These are phyloP conservation scores for Myxozyma monticola DNA, from an alignment of 805 yeast species.

Conservation along the genomic window DNA sequence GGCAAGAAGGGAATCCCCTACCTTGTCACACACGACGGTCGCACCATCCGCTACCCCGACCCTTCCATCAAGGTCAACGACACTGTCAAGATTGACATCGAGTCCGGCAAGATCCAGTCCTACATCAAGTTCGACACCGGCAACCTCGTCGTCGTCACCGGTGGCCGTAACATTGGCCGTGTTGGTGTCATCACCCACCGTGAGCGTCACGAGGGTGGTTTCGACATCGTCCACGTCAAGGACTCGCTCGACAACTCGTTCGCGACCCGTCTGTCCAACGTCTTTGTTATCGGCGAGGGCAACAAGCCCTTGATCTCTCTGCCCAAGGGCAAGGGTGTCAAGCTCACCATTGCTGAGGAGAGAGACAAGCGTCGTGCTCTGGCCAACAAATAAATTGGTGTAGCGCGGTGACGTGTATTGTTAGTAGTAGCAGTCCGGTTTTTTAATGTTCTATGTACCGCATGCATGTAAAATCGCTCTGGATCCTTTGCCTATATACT, in stretches of 20 bases:
- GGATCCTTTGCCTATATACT: not conserved
- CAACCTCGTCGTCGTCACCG: slow-evolving; percentile 87
- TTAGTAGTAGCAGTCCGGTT: not conserved
- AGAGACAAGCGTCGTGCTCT: slow-evolving; percentile 94
- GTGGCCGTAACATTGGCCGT: slow-evolving; percentile 99
- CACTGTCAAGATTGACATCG: slow-evolving; percentile 95
- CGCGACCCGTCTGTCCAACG: slow-evolving; percentile 92
- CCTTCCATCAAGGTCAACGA: slow-evolving; percentile 96
- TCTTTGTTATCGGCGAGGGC: slow-evolving; percentile 93
- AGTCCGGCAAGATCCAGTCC: slow-evolving; percentile 89
- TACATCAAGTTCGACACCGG: slow-evolving; percentile 92
- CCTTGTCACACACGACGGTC: slow-evolving; percentile 99
- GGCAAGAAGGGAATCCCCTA: slow-evolving; percentile 99
- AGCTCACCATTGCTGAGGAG: slow-evolving; percentile 93
- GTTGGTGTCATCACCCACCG: slow-evolving; percentile 94
- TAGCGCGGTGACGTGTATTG: slow-evolving; percentile 3
- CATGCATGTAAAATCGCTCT: not conserved
- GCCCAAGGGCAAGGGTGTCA: slow-evolving; percentile 99
- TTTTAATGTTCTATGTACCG: not conserved
- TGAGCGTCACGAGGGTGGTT: slow-evolving; percentile 98
- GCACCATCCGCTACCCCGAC: slow-evolving; percentile 99
- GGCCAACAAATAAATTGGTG: slow-evolving; percentile 19
- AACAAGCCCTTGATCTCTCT: slow-evolving; percentile 90
- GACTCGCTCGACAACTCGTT: slow-evolving; percentile 91
- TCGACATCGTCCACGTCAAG: slow-evolving; percentile 95